phyloP scores from a whole-genome alignment of 257 asterid species.

The Echites panduratus region DNA sequence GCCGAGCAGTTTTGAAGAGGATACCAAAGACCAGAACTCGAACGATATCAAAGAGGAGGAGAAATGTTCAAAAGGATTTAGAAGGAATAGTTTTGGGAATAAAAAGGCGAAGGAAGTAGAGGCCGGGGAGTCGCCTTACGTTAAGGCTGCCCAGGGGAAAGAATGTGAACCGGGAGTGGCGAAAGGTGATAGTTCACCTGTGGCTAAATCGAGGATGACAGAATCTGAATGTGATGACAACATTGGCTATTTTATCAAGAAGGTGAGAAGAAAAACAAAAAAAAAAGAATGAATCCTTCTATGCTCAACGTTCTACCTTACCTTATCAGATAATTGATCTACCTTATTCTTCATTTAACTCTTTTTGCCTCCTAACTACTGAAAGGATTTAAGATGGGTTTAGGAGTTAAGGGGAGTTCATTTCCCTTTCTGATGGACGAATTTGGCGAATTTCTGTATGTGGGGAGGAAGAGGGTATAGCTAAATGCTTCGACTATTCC shows the following conservation, averaged over 20 bases:
- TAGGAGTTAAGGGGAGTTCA: neutral
- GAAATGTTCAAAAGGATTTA: slow-evolving; percentile 24
- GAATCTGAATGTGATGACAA: slow-evolving; percentile 45
- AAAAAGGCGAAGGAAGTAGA: slow-evolving; percentile 38
- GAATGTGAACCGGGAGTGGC: slow-evolving; percentile 24
- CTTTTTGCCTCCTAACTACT: neutral
- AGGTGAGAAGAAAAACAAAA: slow-evolving; percentile 27
- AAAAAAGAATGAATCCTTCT: neutral
- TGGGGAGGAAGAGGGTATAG: neutral
- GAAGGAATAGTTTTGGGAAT: slow-evolving; percentile 40
- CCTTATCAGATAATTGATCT: neutral
- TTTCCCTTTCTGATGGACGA: neutral
- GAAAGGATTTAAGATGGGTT: slow-evolving; percentile 6
- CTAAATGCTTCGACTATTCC: neutral
- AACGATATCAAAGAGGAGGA: slow-evolving; percentile 6
- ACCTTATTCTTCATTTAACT: neutral
- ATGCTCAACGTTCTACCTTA: neutral
- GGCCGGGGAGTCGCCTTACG: slow-evolving; percentile 43
- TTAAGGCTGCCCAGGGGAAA: slow-evolving; percentile 20
- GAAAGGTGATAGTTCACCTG: slow-evolving; percentile 23
- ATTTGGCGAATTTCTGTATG: neutral
- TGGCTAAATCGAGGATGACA: slow-evolving; percentile 31
- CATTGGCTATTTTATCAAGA: slow-evolving; percentile 52
- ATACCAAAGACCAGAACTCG: slow-evolving; percentile 24
- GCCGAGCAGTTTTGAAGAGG: slow-evolving; percentile 34